Evolutionary conservation across 345 rosid species (phyloP).

Genomic region (Linum trigynum): DNA sequence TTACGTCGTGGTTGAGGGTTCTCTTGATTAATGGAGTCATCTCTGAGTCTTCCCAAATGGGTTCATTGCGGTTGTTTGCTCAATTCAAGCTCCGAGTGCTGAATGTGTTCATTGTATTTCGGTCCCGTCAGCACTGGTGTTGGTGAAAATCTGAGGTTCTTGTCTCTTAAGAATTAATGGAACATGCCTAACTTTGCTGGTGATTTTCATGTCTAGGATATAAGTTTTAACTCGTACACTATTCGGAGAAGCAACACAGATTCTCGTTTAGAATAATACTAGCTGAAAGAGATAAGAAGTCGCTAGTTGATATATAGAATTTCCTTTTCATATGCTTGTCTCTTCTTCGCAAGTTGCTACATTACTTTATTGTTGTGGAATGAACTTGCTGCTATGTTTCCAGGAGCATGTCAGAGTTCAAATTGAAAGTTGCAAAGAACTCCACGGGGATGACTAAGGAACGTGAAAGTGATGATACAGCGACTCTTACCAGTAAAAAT

Average conservation of each 20-base stretch:
- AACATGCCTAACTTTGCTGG: too few relatives aligned
- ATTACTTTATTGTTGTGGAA: constrained; percentile 11
- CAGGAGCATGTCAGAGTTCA: constrained; percentile 31
- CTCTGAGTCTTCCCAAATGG: neutral
- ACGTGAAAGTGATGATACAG: constrained; percentile 24
- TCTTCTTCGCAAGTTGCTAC: constrained; percentile 3
- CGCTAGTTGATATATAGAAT: constrained; percentile 10
- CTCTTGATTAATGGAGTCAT: constrained; percentile 2
- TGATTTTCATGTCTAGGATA: too few relatives aligned
- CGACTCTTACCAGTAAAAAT: constrained; percentile 27
- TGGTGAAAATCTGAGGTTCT: too few relatives aligned
- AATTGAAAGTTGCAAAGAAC: constrained; percentile 33
- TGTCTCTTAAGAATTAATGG: too few relatives aligned
- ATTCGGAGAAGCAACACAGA: constrained; percentile 21
- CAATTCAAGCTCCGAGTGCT: too few relatives aligned
- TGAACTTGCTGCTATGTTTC: constrained; percentile 14
- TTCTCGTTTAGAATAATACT: constrained; percentile 19
- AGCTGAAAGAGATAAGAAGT: constrained; percentile 34
- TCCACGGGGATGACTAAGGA: constrained; percentile 27
- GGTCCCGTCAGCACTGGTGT: too few relatives aligned
- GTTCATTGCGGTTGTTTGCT: too few relatives aligned
- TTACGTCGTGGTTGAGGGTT: neutral
- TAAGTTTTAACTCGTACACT: too few relatives aligned
- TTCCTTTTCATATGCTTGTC: neutral
- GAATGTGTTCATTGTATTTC: too few relatives aligned